Base-by-base conservation (phyloP, 371 early-diverging fungal species). In the Haplosporangium sp. region DNA sequence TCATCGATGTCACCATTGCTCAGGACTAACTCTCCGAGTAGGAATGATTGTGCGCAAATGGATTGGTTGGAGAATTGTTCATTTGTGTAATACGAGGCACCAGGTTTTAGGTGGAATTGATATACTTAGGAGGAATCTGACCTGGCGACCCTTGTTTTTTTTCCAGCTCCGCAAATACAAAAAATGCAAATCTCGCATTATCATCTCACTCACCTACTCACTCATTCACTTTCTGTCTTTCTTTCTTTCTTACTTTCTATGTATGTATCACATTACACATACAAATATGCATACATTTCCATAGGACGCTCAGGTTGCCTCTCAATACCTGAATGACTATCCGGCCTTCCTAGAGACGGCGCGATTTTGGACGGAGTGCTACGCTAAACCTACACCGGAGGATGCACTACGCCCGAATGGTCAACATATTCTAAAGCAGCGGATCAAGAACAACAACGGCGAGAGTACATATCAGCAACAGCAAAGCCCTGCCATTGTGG, bases 231-330 rank as follows among this genome's bases (percentile, higher is more conserved):
- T 29, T 29, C 29, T 29, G 4, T 38, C 13, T 10, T 51, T 46
- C 47, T n/a, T 6, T 2, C 36, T 37, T 48, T 54, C 12, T 36
- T n/a, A 23, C 37, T 38, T 18, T 55, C 53, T n/a, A 20, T 16
- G 53, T 58, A 21, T 53, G 16, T 48, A 6, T 51, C 9, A 5
- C 36, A 38, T 8, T 57, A 11, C 14, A 36, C 57, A 43, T 10
- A 13, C 29, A 40, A 21, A 29, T 6, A 21, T 10, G 40, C 5
- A 12, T 11, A 36, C 36, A 14, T 43, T n/a, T 12, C 48, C 41
- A 9, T 56, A 83, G 82, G 83, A 83, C 43, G 83, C 83, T 2
- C 75, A 82, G 59, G 83, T 83, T 8, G 83, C 83, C 14, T 67
- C 75, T 10, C 82, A 82, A 40, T 83, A 82, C 37, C 37, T 74